phyloP scores from a whole-genome alignment of 169 alveolate genomes.

The Plasmodium relictum region DNA sequence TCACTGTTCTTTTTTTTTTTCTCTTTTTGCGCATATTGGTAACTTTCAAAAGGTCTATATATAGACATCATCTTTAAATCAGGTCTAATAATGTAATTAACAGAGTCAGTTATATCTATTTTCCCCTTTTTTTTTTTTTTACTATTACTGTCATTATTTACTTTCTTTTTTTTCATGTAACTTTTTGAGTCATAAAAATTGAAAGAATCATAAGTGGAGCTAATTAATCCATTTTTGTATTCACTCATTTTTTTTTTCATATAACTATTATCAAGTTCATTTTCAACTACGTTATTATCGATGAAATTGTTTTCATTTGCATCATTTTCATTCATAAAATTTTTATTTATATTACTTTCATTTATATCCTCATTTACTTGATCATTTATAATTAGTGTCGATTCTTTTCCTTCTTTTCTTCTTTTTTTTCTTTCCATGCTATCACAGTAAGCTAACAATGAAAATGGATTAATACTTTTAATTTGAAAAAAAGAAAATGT shows the following conservation, averaged over 20 bases:
- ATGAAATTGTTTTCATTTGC: background rate
- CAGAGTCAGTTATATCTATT: constrained; percentile 1
- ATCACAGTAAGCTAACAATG: background rate
- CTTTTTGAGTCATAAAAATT: constrained; percentile 30
- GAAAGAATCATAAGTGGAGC: constrained; percentile 37
- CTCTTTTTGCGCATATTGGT: constrained; percentile 23
- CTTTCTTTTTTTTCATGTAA: constrained; percentile 30
- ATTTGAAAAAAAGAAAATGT: constrained; percentile 33
- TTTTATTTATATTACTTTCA: constrained; percentile 7
- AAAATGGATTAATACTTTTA: constrained; percentile 11
- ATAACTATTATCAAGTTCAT: background rate
- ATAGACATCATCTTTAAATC: constrained; percentile 67
- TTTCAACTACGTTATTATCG: background rate
- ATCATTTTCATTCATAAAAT: background rate
- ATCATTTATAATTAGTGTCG: background rate
- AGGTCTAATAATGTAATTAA: constrained; percentile 57
- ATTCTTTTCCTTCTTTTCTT: background rate
- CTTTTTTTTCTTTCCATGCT: background rate
- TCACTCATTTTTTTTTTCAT: background rate
- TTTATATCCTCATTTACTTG: constrained; percentile 1
- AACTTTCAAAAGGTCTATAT: constrained; percentile 71
- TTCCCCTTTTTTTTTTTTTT: background rate
- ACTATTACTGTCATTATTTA: constrained; percentile 1
- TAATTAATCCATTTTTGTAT: constrained; percentile 8
- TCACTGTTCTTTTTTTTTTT: constrained; percentile 1